phyloP scores from a whole-genome alignment of 208 protist species.

The Trypanosoma scelopori region DNA sequence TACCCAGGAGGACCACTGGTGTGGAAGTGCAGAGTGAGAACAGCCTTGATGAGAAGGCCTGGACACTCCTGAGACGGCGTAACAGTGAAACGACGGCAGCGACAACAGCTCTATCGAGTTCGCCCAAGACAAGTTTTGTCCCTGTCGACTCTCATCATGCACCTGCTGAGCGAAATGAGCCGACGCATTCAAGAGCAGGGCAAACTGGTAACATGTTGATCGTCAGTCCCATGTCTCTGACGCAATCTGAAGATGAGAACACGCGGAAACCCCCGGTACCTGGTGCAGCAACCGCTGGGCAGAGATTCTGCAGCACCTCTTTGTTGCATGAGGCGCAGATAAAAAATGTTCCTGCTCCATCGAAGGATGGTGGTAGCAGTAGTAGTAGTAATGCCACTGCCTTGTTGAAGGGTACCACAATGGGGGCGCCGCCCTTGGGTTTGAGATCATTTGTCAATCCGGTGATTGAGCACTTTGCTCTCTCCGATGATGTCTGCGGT shows the following conservation, averaged over 20 bases:
- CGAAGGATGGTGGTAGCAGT: not conserved
- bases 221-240: conserved; percentile 11
- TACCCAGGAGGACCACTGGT: not conserved
- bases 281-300: not conserved
- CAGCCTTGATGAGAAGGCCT: conserved; percentile 6
- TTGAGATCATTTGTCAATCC: conserved; percentile 32
- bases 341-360: not conserved
- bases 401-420: not conserved
- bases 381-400: not conserved
- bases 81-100: not conserved
- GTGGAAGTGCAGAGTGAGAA: conserved; percentile 1
- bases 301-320: not conserved
- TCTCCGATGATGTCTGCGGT: conserved; percentile 46
- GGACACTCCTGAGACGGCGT: not conserved
- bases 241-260: conserved; percentile 9
- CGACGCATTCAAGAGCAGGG: not conserved
- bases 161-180: not conserved
- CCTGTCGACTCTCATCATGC: not conserved
- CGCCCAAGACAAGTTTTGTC: not conserved
- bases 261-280: not conserved
- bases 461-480: conserved; percentile 42
- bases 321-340: not conserved
- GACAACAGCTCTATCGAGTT: not conserved
- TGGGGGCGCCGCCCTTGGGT: not conserved
- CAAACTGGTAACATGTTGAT: not conserved